Conservation (phyloP, 495 filamentous ascomycete genomes). For the Lasiosphaeriaceae sp. region DNA sequence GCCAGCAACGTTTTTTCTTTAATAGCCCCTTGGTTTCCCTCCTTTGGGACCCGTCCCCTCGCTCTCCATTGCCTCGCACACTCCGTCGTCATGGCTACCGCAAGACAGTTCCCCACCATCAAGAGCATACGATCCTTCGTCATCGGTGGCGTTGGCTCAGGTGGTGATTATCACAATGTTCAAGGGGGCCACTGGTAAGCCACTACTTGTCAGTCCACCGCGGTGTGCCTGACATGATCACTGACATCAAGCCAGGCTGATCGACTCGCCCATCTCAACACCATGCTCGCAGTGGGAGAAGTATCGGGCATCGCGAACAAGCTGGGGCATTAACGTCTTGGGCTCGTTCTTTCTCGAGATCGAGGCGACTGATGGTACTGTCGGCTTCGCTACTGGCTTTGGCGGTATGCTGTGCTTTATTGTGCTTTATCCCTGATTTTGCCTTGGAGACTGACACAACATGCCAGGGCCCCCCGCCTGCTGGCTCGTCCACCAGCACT, state of each 20-base stretch:
- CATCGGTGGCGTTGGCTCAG: constrained; percentile 80
- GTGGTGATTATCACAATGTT: constrained; percentile 95
- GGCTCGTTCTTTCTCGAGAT: constrained; percentile 94
- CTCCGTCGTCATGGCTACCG: constrained; percentile 35
- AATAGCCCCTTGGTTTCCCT: background rate
- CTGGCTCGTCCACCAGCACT: constrained; percentile 89
- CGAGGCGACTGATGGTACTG: constrained; percentile 81
- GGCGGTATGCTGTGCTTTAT: constrained; percentile 52
- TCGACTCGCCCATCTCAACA: constrained; percentile 86
- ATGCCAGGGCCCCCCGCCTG: constrained; percentile 70
- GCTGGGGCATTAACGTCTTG: constrained; percentile 93
- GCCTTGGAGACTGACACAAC: constrained; percentile 2
- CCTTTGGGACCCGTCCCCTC: background rate
- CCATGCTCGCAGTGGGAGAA: constrained; percentile 86
- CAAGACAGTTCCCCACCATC: constrained; percentile 63
- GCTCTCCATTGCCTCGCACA: background rate
- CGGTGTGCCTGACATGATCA: background rate
- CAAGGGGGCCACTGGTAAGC: constrained; percentile 78
- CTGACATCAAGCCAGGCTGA: constrained; percentile 50
- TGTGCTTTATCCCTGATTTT: background rate
- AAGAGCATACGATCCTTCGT: constrained; percentile 77
- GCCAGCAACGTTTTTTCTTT: background rate
- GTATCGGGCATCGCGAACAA: constrained; percentile 81
- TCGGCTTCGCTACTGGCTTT: constrained; percentile 90
- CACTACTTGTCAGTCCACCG: background rate